phyloP scores from a whole-genome alignment of 305 asterid species.

The Fraxinus albicans region DNA sequence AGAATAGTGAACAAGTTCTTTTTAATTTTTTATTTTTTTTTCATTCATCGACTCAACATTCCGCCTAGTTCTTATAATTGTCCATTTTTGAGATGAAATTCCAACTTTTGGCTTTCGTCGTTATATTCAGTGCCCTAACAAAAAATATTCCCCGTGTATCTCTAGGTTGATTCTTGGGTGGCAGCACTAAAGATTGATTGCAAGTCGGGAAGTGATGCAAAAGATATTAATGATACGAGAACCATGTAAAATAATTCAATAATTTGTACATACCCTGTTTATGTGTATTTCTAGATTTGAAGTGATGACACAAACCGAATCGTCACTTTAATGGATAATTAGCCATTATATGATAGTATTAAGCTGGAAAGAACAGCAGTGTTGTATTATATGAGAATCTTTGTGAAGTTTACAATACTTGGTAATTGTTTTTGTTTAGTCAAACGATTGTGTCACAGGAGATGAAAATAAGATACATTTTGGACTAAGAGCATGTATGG shows the following conservation, averaged over 20 bases:
- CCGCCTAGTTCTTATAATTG: neutral
- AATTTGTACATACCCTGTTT: slow-evolving; percentile 22
- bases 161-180: slow-evolving; percentile 85
- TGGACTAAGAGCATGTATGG: neutral
- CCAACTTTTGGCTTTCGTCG: neutral
- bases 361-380: slow-evolving; percentile 12
- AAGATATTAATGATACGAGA: slow-evolving; percentile 23
- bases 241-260: slow-evolving; percentile 22
- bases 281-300: neutral
- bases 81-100: neutral
- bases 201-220: slow-evolving; percentile 40
- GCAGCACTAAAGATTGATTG: slow-evolving; percentile 51
- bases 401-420: neutral
- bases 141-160: slow-evolving; percentile 10
- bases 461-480: neutral
- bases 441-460: neutral
- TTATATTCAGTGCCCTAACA: neutral
- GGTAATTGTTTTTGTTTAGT: neutral
- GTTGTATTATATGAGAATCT: neutral
- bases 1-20: neutral
- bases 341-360: neutral
- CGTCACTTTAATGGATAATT: neutral
- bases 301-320: neutral
- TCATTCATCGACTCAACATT: neutral
- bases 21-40: neutral